Base-by-base conservation (phyloP, 495 filamentous ascomycete species). In the Trichocladium antarcticum region DNA sequence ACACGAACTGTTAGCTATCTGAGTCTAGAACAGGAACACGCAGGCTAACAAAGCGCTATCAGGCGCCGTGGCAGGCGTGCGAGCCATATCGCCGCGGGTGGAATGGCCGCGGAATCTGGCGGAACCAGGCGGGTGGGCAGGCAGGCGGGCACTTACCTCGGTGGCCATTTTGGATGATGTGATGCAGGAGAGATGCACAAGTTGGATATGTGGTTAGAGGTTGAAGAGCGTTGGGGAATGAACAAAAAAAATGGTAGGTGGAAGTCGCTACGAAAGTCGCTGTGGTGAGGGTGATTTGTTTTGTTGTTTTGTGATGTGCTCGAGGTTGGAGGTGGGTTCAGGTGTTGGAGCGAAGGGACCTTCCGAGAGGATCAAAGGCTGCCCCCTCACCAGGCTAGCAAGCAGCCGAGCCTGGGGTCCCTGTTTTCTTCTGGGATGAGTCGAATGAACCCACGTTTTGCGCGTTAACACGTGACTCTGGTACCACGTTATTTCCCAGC, bases 101-200 rank as follows among this genome's bases (percentile, higher is more conserved):
- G 24, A 27, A 27, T 4, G 24, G 24, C n/a, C n/a, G n/a, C 24
- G 24, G 24, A 8, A 27, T 8, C 24, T 27, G 24, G 24, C 50
- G 55, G 56, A 57, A 63, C 57, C 51, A 52, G 59, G 53, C 56
- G 50, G 50, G 34, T 45, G 47, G 45, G 45, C 50, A 35, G 67
- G 76, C 79, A 68, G 31, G 31, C 11, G 31, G 2, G 31, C 31
- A 14, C 31, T 32, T 69, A 83, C 80, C 72, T 84, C 80, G 58
- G 69, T 80, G 59, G 80, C 79, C 80, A 84, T 84, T 56, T 67
- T 80, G 40, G 35, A 39, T 46, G 42, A 43, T 52, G 35, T 15
- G 42, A 44, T 53, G 44, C 46, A 42, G 47, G 32, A 46, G 57
- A n/a, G 45, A 55, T 58, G 60, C 45, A 35, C 37, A 60, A 50